Conservation (phyloP, 1,284 basidiomycete genomes). For the Ganoderma lingzhi region DNA sequence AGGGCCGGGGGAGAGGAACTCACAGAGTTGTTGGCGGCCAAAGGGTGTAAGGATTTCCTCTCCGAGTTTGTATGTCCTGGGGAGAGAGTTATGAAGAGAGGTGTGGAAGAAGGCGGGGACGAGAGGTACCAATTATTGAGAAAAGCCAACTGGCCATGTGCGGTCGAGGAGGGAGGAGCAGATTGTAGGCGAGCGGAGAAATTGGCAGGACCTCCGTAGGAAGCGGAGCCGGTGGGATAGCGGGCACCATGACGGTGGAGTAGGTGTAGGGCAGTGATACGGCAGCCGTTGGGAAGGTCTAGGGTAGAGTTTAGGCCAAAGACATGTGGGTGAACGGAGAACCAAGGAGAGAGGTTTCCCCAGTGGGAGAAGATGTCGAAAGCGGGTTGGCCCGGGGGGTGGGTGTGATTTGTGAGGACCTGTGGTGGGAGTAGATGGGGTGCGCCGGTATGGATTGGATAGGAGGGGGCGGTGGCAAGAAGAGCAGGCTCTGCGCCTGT, state of each 20-base stretch:
- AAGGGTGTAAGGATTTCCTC: slow-evolving; percentile 86
- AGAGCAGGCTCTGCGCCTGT: slow-evolving; percentile 88
- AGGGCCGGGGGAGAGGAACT: neutral
- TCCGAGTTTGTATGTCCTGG: slow-evolving; percentile 82
- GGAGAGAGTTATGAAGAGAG: slow-evolving; percentile 14
- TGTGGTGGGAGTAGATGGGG: slow-evolving; percentile 70
- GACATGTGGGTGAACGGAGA: slow-evolving; percentile 67
- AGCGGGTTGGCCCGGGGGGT: slow-evolving; percentile 27
- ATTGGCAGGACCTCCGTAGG: slow-evolving; percentile 71
- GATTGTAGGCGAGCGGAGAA: slow-evolving; percentile 67
- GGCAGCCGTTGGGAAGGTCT: slow-evolving; percentile 72
- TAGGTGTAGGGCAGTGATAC: slow-evolving; percentile 77
- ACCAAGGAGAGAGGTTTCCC: slow-evolving; percentile 90
- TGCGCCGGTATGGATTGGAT: slow-evolving; percentile 77
- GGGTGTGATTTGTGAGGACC: slow-evolving; percentile 27
- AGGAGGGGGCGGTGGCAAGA: slow-evolving; percentile 78
- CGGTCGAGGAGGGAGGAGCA: slow-evolving; percentile 63
- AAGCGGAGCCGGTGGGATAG: slow-evolving; percentile 69
- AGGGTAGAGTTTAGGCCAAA: slow-evolving; percentile 82
- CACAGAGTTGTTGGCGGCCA: slow-evolving; percentile 82
- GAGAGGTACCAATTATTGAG: slow-evolving; percentile 73
- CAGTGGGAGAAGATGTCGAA: slow-evolving; percentile 79
- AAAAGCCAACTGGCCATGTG: slow-evolving; percentile 71
- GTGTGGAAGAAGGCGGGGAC: neutral
- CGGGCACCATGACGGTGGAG: slow-evolving; percentile 84